Percentiles rank a stretch among this genome's conserved stretches.
phyloP scores from a whole-genome alignment of 1,284 basidiomycete species.

The Ustilago trichophora region DNA sequence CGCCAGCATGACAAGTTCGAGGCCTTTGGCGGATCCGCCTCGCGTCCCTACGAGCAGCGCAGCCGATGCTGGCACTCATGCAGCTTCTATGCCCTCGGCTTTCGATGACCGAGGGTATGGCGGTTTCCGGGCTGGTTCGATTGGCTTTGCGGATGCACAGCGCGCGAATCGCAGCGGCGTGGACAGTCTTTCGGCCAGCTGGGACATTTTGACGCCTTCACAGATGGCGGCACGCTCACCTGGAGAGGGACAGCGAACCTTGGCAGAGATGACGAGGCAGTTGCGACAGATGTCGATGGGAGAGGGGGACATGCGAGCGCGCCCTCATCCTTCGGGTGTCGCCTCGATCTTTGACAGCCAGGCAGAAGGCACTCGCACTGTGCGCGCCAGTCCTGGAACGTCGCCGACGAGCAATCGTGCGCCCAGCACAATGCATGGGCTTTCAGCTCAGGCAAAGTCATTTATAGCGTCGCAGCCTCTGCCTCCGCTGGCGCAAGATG shows the following conservation, averaged over 20 bases:
- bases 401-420: slow-evolving; percentile 23
- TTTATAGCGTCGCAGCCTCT: slow-evolving; percentile 23
- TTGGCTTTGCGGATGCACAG: slow-evolving; percentile 5
- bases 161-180: slow-evolving; percentile 11
- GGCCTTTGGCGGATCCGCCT: background rate
- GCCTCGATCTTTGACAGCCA: slow-evolving; percentile 26
- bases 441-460: slow-evolving; percentile 39
- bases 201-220: slow-evolving; percentile 39
- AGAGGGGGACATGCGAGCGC: slow-evolving; percentile 3
- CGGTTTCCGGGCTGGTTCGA: slow-evolving; percentile 17
- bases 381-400: slow-evolving; percentile 41
- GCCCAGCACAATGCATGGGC: slow-evolving; percentile 2
- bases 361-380: slow-evolving; percentile 35
- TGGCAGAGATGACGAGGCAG: slow-evolving; percentile 39
- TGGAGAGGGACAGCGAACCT: slow-evolving; percentile 21
- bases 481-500: slow-evolving; percentile 6
- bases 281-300: slow-evolving; percentile 44
- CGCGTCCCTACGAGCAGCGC: slow-evolving; percentile 29
- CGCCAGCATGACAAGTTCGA: background rate
- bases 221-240: slow-evolving; percentile 23
- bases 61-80: slow-evolving; percentile 24
- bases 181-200: slow-evolving; percentile 45
- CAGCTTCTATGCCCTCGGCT: slow-evolving; percentile 51
- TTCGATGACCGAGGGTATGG: slow-evolving; percentile 24
- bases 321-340: background rate